Base-by-base conservation (phyloP, 768 basidiomycete genomes). In the Podaxis sp. region DNA sequence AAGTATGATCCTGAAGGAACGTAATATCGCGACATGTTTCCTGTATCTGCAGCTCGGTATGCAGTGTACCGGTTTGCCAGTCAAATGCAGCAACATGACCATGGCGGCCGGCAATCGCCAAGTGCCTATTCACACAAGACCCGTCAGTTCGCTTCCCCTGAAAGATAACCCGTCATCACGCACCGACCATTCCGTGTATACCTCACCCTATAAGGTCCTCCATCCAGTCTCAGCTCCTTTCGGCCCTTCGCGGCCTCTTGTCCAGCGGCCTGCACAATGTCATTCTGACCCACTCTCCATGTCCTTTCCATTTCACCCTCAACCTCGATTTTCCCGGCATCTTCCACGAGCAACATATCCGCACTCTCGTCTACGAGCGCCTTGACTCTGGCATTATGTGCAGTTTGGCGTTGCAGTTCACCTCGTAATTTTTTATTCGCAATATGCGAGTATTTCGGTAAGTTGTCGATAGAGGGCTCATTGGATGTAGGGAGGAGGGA, bases 21-120 rank as follows among this genome's bases (percentile, higher is more conserved):
- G 92, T 93, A 73, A 99, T 90, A 72, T 97, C 96, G 66, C 95
- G 78, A 69, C 93, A 93, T 24, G 91, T 93, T 76, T 99, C 96
- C 65, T 86, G 86, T 7, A 99, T 76, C 67, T 96, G 93, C 17
- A 98, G 78, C 71, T 99, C 96, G 4, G 91, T 82, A 70, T 95
- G 91, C 28, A 97, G 76, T 36, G 86, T 85, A 0, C 94, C 95
- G 0, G 90, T 87, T 71, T 91, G 88, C 93, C 93, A 95, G 73
- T 99, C 95, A 68, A 98, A 96, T 0, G 95, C 92, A 2, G 94
- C 92, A 17, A 94, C 87, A 76, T 97, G 95, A 0, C 97, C 96
- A 37, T 79, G 81, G 12, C 81, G 82, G 4, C 95, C 95, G 0
- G 86, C 91, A 66, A 98, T 87, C 0, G 94, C 96, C 58, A 98